Base-by-base conservation (phyloP, 2,329 filamentous ascomycete species). In the Xylariales sp. region DNA sequence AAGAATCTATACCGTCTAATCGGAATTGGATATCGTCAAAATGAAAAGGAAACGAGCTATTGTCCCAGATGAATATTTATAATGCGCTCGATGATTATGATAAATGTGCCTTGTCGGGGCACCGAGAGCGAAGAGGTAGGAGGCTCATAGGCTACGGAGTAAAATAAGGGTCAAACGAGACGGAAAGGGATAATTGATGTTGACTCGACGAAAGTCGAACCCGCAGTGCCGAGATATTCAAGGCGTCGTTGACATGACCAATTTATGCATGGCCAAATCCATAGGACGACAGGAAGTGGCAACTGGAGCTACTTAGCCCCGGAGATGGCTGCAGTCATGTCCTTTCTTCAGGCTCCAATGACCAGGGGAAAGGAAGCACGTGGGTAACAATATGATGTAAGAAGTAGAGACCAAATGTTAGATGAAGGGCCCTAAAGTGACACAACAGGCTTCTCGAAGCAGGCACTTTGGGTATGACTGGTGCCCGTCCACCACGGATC, bases 51-150 rank as follows among this genome's bases (percentile, higher is more conserved):
- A 59, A 30, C 32, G 53, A 62, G 54, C 23, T 41, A 52, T 23
- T 23, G 28, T 69, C 32, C 12, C 5, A 16, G 14, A 30, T 41
- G 49, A 30, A 10, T 53, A 54, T 54, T 2, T 32, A 53, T 50
- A 43, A 56, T 67, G 28, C 6, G 18, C 45, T 32, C n/a, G 23
- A 28, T 56, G 36, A 39, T 23, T 43, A 30, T 6, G 53, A 54
- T 28, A 43, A 34, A 46, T 34, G 23, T 50, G 48, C 58, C 63
- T 55, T 60, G 45, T 49, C 10, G 28, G 53, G 68, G 55, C 65
- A 48, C 50, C 52, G 36, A 60, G 18, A 45, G 46, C 12, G 28
- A 62, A 43, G 49, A 54, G 39, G 12, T 60, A 64, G 41, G 50
- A 56, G 28, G 18, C 53, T 41, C 0, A 39, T 50, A 52, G 54